Evolutionary conservation across 495 filamentous ascomycete genomes (phyloP), one percentile per base, ranked within the genome.

Genomic region (Amniculicola lignicola): DNA sequence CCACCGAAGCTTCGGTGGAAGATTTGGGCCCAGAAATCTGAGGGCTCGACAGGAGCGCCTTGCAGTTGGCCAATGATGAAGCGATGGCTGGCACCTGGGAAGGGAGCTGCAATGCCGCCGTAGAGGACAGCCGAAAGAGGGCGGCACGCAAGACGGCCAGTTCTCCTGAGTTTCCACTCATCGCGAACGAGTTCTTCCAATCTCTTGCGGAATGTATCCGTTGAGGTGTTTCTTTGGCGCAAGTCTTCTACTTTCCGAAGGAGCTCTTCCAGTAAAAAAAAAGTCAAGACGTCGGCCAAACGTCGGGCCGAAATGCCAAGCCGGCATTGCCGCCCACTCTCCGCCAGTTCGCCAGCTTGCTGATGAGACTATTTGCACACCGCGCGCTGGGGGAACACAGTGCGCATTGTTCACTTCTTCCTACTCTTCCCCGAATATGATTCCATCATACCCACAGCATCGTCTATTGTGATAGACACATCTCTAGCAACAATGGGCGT

Each of bases 1-100:
- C 81, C 37, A 81, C 67, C 0, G 81, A 69, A 2, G 75, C 73
- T 23, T 91, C 86, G 0, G 83, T 78, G 4, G 75, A 75, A 43
- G 75, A 74, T 62, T 80, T 83, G 54, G 70, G 62, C 73, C 74
- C 51, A 12, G 64, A 48, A 29, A 35, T 42, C 29, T 58, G 29
- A 15, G 52, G 12, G 15, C 59, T 53, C 10, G 69, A 67, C 6
- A 73, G 61, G 1, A 73, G 15, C 2, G 57, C 44, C 46, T 60
- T 68, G 63, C 68, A 72, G 35, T 50, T 62, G 46, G 57, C 55
- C 35, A 73, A 45, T 1, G 47, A 54, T 19, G 56, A 41, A 33
- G 62, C 50, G 21, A 72, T 51, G 18, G 68, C 59, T 14, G 67
- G 57, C 14, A 69, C 61, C 7, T 72, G 47, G 9, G 52, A 54